phyloP scores from a whole-genome alignment of 169 alveolate species.

The Plasmodium chabaudi region DNA sequence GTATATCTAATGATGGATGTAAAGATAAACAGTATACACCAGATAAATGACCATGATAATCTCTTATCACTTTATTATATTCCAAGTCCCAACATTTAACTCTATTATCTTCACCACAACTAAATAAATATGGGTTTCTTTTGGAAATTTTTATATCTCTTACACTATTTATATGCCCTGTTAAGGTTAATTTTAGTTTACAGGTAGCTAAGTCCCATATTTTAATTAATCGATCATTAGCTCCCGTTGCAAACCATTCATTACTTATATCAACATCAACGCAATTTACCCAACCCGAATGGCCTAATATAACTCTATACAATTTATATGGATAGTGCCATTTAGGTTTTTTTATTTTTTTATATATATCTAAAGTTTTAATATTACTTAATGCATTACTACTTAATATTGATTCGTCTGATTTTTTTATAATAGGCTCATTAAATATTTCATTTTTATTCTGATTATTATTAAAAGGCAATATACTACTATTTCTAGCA shows the following conservation, averaged over 20 bases:
- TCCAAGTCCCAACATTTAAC: constrained; percentile 99
- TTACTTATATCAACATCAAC: constrained; percentile 97
- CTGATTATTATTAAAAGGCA: constrained; percentile 11
- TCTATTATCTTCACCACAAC: constrained; percentile 98
- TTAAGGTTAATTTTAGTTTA: constrained; percentile 94
- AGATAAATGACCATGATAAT: constrained; percentile 97
- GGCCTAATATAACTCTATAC: constrained; percentile 97
- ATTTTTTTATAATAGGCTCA: constrained; percentile 64
- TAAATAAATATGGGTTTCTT: constrained; percentile 97
- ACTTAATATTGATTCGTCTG: constrained; percentile 76
- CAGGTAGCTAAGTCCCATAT: constrained; percentile 99
- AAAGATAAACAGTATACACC: constrained; percentile 96
- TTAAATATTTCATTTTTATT: constrained; percentile 4
- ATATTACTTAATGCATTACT: constrained; percentile 81
- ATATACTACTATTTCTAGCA: constrained; percentile 10
- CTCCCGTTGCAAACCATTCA: constrained; percentile 97
- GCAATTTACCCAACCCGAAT: constrained; percentile 99
- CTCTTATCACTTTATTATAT: constrained; percentile 96
- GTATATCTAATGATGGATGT: constrained; percentile 97
- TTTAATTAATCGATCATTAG: constrained; percentile 97
- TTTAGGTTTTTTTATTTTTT: constrained; percentile 82
- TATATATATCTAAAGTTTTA: constrained; percentile 77
- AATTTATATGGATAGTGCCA: constrained; percentile 99
- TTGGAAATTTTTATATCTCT: constrained; percentile 94
- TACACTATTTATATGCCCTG: constrained; percentile 98